Base-by-base conservation (phyloP, 768 basidiomycete species). In the Rhodotorula paludigena region DNA sequence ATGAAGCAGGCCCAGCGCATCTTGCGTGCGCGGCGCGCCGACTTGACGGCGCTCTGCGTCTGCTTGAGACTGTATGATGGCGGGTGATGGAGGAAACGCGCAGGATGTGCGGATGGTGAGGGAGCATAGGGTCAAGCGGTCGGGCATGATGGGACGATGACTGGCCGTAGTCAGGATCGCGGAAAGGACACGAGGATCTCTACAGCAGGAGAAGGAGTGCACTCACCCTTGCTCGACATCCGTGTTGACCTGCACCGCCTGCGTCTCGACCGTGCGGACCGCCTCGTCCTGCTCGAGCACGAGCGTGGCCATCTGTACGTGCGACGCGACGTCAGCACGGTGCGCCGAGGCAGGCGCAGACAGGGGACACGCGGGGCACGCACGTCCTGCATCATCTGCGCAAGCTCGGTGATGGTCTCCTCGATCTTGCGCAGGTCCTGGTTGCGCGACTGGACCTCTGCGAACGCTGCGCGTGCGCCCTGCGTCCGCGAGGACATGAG, bases 361-460 rank as follows among this genome's bases (percentile, higher is more conserved):
- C 5, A 30, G 10, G 3, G 18, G n/a, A 7, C 18, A 39, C 28
- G 18, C 25, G n/a, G 52, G 38, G 56, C 32, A 55, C 69, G 62
- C 63, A 89, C 89, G 74, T 97, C 92, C 69, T 82, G 85, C 80
- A 93, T 92, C 73, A 97, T 79, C 75, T 90, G 89, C 7, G 89
- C 89, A 56, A 97, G 82, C 77, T 94, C 90, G n/a, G 84, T 87
- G 54, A 94, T 79, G 7, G 92, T 96, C 73, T 84, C 82, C 78
- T 94, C 91, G 76, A 94, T 90, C 77, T 84, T 85, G 72, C 84
- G 83, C 72, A 97, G 84, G 67, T 96, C 91, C 74, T 87, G 83
- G 76, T 93, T 90, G 42, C 92, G 84, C 64, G 88, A 85, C 77
- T 93, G 92, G 1, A 92, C 91, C 78, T 96, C 92, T 57, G 85